Base-by-base conservation (phyloP, 2,329 filamentous ascomycete species). In the Fusarium sp. region DNA sequence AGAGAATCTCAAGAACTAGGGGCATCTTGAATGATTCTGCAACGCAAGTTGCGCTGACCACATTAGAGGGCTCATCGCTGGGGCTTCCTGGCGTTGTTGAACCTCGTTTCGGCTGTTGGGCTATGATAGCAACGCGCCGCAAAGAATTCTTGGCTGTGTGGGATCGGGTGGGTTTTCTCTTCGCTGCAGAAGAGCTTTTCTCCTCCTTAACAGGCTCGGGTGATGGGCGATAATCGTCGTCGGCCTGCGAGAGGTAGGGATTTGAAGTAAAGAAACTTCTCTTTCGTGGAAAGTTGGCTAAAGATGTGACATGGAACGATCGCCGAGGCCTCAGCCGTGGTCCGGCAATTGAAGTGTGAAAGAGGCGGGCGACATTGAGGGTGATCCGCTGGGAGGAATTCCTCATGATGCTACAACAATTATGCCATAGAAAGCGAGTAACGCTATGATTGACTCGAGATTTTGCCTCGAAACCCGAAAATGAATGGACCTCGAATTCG, bases 111-210 rank as follows among this genome's bases (percentile, higher is more conserved):
- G 82, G 79, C 65, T 84, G 84, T 76, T 97, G 93, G 18, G 94
- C 94, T 73, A 96, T 93, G 18, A 93, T 91, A 33, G 94, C 93
- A 13, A 97, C 93, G 61, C 94, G 88, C 57, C 95, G 89, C 33
- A 97, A 83, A 3, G 93, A 96, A 65, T 90, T 91, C 70, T 93
- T 92, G 44, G 88, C 79, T 5, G 81, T 80, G 5, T 81, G 77
- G 1, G 80, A 73, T 40, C 85, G 79, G 4, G 80, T 79, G 8
- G 81, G 79, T 59, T 85, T 86, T 58, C 84, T 81, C 73, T 85
- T 86, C 50, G 78, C 64, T 23, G 74, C 47, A 11, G 73, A 46
- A 20, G 65, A 49, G 6, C 57, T 38, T 11, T 70, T 47, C 7
- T 76, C 71, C 20, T 75, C 46, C 30, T 41, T 71, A 8, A 50